Percentiles rank a stretch among this genome's conserved stretches.
These are phyloP conservation scores for Botrytis pseudocinerea DNA, from an alignment of 2,329 filamentous ascomycete species.

Conservation along the genomic window DNA sequence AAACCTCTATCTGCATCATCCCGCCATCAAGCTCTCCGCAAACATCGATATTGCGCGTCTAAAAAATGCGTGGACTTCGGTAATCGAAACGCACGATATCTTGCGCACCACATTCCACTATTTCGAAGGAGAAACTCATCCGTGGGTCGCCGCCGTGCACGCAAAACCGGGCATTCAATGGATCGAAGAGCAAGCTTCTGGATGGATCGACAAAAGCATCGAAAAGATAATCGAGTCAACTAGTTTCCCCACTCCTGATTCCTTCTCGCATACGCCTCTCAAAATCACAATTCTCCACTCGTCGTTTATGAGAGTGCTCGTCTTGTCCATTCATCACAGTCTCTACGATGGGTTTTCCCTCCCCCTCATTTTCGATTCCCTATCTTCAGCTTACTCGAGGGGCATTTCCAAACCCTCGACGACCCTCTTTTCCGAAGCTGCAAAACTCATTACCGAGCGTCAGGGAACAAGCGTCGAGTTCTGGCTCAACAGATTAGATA, in stretches of 20 bases:
- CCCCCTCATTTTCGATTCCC: constrained; percentile 34
- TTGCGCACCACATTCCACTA: constrained; percentile 38
- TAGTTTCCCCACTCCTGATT: constrained; percentile 22
- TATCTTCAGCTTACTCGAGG: neutral
- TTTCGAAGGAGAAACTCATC: neutral
- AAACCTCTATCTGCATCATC: constrained; percentile 41
- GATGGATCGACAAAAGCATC: constrained; percentile 3
- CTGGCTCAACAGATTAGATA: neutral
- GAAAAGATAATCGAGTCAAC: neutral
- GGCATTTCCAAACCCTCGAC: neutral
- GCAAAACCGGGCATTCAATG: neutral
- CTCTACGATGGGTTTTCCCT: constrained; percentile 57
- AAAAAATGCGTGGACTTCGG: constrained; percentile 35
- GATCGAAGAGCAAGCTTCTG: neutral
- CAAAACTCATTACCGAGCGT: constrained; percentile 4
- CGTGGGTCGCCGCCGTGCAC: constrained; percentile 30
- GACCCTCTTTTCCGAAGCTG: neutral
- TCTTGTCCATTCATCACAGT: constrained; percentile 56
- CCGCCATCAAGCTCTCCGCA: constrained; percentile 26
- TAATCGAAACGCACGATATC: constrained; percentile 35
- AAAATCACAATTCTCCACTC: neutral
- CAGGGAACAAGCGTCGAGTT: constrained; percentile 11
- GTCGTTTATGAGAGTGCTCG: constrained; percentile 42
- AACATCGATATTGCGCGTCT: constrained; percentile 31
- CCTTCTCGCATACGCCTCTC: constrained; percentile 11